Percentiles rank a stretch among this genome's conserved stretches.
phyloP scores from a whole-genome alignment of 768 basidiomycete genomes.

The Pleurotus tuoliensis region DNA sequence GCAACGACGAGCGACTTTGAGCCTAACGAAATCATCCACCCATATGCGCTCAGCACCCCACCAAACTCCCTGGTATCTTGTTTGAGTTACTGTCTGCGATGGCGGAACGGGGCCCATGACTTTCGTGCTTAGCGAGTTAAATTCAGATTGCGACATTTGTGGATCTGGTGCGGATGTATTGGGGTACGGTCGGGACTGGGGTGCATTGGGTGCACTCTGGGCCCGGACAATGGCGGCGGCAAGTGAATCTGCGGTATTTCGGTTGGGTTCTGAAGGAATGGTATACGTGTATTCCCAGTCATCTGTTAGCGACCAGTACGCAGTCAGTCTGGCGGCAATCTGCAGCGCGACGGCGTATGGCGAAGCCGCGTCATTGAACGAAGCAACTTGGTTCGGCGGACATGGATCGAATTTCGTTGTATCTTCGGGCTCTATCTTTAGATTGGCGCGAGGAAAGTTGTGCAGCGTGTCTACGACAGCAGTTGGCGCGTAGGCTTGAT shows the following conservation, averaged over 20 bases:
- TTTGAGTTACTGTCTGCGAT: conserved; percentile 39
- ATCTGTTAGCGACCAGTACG: conserved; percentile 70
- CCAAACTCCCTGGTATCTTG: conserved; percentile 78
- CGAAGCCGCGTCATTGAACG: conserved; percentile 51
- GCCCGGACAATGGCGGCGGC: conserved; percentile 31
- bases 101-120: conserved; percentile 18
- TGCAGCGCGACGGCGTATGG: conserved; percentile 72
- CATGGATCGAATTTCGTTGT: conserved; percentile 53
- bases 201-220: conserved; percentile 40
- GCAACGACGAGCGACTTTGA: conserved; percentile 64
- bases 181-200: conserved; percentile 20
- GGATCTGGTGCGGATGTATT: conserved; percentile 14
- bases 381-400: conserved; percentile 20
- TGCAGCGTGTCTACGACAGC: conserved; percentile 49
- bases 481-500: conserved; percentile 61
- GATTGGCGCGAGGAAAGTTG: conserved; percentile 35
- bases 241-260: conserved; percentile 14
- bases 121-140: conserved; percentile 18
- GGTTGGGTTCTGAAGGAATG: conserved; percentile 23
- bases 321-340: conserved; percentile 58
- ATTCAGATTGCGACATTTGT: conserved; percentile 18
- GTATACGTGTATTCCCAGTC: conserved; percentile 62
- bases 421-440: conserved; percentile 36
- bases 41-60: conserved; percentile 89
- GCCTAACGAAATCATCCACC: conserved; percentile 78